phyloP scores from a whole-genome alignment of 164 flowering plant species.

The Vitis riparia region DNA sequence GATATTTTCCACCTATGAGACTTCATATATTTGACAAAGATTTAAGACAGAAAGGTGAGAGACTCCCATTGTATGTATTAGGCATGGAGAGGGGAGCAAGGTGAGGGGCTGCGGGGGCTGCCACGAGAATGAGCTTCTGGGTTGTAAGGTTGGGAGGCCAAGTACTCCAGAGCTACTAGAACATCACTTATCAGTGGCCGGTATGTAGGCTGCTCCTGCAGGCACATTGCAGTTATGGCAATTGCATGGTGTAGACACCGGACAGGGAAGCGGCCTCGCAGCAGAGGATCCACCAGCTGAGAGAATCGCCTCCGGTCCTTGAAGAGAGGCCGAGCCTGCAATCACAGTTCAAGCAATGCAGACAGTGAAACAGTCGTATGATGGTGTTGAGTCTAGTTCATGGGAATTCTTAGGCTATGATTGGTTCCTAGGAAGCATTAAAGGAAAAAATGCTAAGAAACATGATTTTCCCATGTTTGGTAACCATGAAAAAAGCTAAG shows the following conservation, averaged over 20 bases:
- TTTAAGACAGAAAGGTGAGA: no score
- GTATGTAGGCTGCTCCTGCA: slow-evolving; percentile 65
- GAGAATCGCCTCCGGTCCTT: slow-evolving; percentile 56
- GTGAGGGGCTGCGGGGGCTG: slow-evolving; percentile 8
- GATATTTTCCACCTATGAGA: no score
- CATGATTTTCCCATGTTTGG: no score
- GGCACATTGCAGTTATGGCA: slow-evolving; percentile 77
- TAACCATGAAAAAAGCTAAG: no score
- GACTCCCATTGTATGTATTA: no score
- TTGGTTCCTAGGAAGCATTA: no score
- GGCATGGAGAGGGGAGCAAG: slow-evolving; percentile 21
- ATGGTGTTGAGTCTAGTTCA: no score
- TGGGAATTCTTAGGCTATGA: no score
- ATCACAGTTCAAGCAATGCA: background rate
- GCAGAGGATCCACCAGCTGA: slow-evolving; percentile 59
- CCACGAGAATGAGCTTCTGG: slow-evolving; percentile 20
- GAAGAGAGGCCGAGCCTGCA: slow-evolving; percentile 65
- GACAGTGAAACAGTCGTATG: no score
- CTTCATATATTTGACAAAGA: no score
- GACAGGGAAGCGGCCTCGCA: slow-evolving; percentile 53
- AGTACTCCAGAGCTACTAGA: slow-evolving; percentile 75
- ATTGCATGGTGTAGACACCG: slow-evolving; percentile 64
- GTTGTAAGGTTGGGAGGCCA: slow-evolving; percentile 45
- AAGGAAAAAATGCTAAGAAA: no score
- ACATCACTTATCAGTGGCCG: slow-evolving; percentile 74